Percentiles rank a stretch among this genome's conserved stretches.
phyloP scores from a whole-genome alignment of 768 basidiomycete species.

The Sporobolomyces phaffii region DNA sequence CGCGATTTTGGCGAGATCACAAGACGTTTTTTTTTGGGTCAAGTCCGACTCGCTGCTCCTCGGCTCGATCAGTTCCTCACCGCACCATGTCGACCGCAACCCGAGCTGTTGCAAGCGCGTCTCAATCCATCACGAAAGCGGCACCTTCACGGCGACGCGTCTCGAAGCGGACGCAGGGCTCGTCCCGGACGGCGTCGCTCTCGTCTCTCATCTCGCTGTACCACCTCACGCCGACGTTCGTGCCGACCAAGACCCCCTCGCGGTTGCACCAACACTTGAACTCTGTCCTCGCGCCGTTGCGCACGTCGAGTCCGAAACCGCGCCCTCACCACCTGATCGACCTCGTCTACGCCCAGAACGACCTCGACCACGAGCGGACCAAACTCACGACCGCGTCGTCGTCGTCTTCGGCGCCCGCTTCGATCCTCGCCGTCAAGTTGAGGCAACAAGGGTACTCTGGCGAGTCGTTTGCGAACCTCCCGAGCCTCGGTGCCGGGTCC shows the following conservation, averaged over 20 bases:
- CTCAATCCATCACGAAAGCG: not conserved
- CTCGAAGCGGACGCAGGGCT: constrained; percentile 3
- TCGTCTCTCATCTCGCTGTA: constrained; percentile 19
- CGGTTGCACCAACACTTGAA: constrained; percentile 3
- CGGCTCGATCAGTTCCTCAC: too few species aligned
- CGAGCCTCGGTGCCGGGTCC: too few species aligned
- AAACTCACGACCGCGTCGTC: constrained; percentile 4
- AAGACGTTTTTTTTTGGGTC: too few species aligned
- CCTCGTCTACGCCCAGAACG: not conserved
- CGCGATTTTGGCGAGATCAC: too few species aligned
- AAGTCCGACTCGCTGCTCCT: too few species aligned
- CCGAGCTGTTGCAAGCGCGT: not conserved
- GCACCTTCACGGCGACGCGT: constrained; percentile 1
- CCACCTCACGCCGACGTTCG: constrained; percentile 32
- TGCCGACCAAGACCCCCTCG: not conserved
- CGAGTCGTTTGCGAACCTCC: not conserved
- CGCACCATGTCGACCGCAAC: not conserved
- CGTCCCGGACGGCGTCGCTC: not conserved
- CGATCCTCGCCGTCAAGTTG: not conserved
- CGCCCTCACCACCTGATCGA: constrained; percentile 8
- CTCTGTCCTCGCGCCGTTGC: not conserved
- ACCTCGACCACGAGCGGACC: constrained; percentile 17
- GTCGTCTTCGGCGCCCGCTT: not conserved
- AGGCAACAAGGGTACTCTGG: not conserved
- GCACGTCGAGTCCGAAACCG: not conserved